phyloP scores from a whole-genome alignment of 2,329 filamentous ascomycete genomes.

The Kalaharituber pfeilii region DNA sequence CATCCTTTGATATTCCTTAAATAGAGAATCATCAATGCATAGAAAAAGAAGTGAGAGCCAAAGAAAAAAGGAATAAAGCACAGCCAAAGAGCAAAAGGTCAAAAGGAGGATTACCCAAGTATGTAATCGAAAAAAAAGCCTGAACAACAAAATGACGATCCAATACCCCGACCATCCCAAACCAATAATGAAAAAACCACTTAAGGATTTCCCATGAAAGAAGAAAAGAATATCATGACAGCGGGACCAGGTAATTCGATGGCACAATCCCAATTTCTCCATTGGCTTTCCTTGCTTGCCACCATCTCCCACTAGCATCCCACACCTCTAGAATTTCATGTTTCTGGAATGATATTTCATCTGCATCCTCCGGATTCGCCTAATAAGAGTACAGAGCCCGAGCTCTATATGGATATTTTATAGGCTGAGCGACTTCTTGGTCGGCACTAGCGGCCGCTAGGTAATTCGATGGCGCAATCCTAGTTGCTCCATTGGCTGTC shows the following conservation, averaged over 20 bases:
- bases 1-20: too few relatives aligned
- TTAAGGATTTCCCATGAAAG: slow-evolving; percentile 23
- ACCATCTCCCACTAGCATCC: slow-evolving; percentile 93
- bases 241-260: slow-evolving; percentile 70
- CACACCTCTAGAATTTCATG: slow-evolving; percentile 94
- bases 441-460: slow-evolving; percentile 29
- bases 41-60: background rate
- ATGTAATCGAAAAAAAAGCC: background rate
- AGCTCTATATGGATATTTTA: slow-evolving; percentile 89
- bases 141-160: background rate
- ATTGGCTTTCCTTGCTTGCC: slow-evolving; percentile 91
- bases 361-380: slow-evolving; percentile 91
- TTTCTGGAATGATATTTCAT: slow-evolving; percentile 94
- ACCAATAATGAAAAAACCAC: background rate
- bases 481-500: slow-evolving; percentile 86
- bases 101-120: background rate
- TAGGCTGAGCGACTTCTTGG: slow-evolving; percentile 51
- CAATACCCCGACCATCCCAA: background rate
- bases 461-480: slow-evolving; percentile 77
- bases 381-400: slow-evolving; percentile 99
- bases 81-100: background rate
- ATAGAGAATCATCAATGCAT: background rate
- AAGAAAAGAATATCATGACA: slow-evolving; percentile 42
- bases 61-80: background rate
- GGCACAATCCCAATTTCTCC: slow-evolving; percentile 86